These are phyloP conservation scores for Eucommia ulmoides DNA, from an alignment of 257 asterid species.

Conservation along the genomic window DNA sequence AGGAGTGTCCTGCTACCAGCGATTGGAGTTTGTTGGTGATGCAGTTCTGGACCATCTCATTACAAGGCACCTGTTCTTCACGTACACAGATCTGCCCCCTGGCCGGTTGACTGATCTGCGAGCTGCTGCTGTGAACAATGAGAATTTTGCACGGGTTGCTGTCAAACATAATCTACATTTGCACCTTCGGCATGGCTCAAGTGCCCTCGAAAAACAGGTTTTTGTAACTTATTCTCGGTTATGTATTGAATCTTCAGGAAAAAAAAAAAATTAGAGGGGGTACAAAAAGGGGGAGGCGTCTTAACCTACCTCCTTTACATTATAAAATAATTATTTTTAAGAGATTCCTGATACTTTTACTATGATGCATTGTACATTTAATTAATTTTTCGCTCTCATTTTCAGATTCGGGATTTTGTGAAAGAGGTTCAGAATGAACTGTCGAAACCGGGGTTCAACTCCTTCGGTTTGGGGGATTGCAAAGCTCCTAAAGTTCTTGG, in stretches of 20 bases:
- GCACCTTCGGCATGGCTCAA: constrained; percentile 97
- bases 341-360: no score
- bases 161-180: constrained; percentile 78
- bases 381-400: neutral
- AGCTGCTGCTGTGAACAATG: constrained; percentile 98
- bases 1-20: constrained; percentile 94
- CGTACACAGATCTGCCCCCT: constrained; percentile 94
- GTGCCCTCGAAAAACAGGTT: constrained; percentile 95
- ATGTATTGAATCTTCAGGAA: no score
- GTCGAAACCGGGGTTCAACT: constrained; percentile 74
- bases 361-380: no score
- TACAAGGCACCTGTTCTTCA: constrained; percentile 76
- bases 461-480: constrained; percentile 97
- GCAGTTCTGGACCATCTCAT: constrained; percentile 97
- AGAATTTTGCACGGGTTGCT: constrained; percentile 95
- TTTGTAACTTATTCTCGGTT: neutral
- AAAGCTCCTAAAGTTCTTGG: constrained; percentile 99
- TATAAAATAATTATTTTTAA: no score
- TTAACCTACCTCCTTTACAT: neutral
- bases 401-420: constrained; percentile 88
- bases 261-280: no score
- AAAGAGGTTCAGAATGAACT: constrained; percentile 68
- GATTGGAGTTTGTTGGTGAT: constrained; percentile 96
- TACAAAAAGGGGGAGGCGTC: neutral
- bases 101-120: constrained; percentile 95